Conservation (phyloP, 768 basidiomycete genomes). For the Boletus reticuloceps region DNA sequence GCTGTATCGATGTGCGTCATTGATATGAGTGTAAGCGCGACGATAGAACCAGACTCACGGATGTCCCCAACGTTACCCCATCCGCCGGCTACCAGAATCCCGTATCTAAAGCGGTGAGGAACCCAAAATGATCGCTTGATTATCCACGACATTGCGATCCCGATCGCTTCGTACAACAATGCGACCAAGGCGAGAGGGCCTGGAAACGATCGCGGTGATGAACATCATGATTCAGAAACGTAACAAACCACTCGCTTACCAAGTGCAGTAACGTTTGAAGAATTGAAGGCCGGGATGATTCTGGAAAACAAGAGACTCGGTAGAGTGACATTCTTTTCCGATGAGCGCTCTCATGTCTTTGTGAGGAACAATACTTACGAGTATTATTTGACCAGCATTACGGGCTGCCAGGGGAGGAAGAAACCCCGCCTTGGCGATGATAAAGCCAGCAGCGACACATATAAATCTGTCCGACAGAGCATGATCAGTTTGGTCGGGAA, state of each 20-base stretch:
- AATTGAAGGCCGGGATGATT: slow-evolving; percentile 63
- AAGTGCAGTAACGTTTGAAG: slow-evolving; percentile 53
- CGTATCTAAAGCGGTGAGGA: slow-evolving; percentile 72
- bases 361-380: slow-evolving; percentile 34
- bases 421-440: slow-evolving; percentile 57
- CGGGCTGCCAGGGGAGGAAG: slow-evolving; percentile 57
- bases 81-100: slow-evolving; percentile 64
- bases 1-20: slow-evolving; percentile 38
- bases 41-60: slow-evolving; percentile 40
- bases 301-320: slow-evolving; percentile 71
- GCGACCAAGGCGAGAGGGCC: slow-evolving; percentile 66
- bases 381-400: slow-evolving; percentile 56
- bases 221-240: not conserved
- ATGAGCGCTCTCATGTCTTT: not conserved
- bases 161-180: slow-evolving; percentile 55
- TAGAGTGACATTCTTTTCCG: slow-evolving; percentile 49
- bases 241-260: slow-evolving; percentile 35
- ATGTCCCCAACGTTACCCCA: slow-evolving; percentile 73
- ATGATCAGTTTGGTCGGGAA: not conserved
- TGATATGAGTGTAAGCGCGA: not conserved
- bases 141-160: slow-evolving; percentile 52
- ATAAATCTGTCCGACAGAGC: slow-evolving; percentile 41
- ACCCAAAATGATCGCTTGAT: slow-evolving; percentile 70
- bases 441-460: slow-evolving; percentile 53
- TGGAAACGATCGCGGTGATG: slow-evolving; percentile 16